These are phyloP conservation scores for Cyamopsis tetragonoloba DNA, from an alignment of 306 rosid genomes.

Conservation along the genomic window DNA sequence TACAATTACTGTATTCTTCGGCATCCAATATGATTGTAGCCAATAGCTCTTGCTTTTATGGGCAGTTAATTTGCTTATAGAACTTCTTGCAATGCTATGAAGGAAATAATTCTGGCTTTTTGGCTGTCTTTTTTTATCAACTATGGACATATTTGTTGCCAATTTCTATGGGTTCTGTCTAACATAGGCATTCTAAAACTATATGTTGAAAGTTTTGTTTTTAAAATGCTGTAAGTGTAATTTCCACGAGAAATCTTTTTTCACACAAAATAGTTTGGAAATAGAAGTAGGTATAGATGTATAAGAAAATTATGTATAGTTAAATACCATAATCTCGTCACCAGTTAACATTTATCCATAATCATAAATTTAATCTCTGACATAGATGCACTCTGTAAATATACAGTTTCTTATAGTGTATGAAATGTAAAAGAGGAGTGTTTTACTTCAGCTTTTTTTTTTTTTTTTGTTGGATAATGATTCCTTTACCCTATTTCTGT, in stretches of 20 bases:
- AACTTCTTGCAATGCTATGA: constrained; percentile 15
- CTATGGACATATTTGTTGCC: constrained; percentile 7
- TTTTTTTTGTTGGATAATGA: not conserved
- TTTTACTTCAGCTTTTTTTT: not conserved
- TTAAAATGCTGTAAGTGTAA: constrained; percentile 7
- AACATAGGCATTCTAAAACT: constrained; percentile 16
- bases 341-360: not conserved
- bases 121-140: constrained; percentile 7
- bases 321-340: constrained; percentile 7
- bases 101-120: constrained; percentile 14
- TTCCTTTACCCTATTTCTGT: not conserved
- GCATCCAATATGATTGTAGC: constrained; percentile 16
- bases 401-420: constrained; percentile 12
- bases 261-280: not conserved
- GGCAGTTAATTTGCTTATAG: constrained; percentile 15
- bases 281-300: not conserved
- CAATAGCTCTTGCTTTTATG: constrained; percentile 9
- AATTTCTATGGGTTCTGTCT: not conserved
- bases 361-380: constrained; percentile 7
- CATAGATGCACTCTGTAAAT: not conserved
- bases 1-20: constrained; percentile 12
- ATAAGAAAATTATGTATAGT: not conserved
- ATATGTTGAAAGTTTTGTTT: not conserved
- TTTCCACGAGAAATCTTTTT: constrained; percentile 8
- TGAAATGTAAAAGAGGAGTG: not conserved